Evolutionary conservation across 106 monocot species (phyloP).

Genomic region (Hemerocallis citrina): DNA sequence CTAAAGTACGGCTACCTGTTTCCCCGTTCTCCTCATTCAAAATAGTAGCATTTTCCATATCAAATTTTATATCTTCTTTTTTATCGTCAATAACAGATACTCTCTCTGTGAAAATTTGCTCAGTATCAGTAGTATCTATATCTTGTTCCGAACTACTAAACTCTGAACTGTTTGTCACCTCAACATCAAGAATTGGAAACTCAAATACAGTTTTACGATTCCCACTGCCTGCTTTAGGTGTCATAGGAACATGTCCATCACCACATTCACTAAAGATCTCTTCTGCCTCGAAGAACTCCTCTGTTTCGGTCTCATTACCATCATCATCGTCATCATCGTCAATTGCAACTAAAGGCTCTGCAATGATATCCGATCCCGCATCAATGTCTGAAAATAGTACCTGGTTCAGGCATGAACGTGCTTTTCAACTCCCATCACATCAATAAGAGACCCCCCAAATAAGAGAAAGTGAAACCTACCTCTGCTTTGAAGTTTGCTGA

Average conservation of each 20-base stretch:
- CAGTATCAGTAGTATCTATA: not conserved
- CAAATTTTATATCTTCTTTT: slow-evolving; percentile 3
- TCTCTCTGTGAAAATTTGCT: slow-evolving; percentile 3
- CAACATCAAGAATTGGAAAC: slow-evolving; percentile 18
- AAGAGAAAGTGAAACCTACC: slow-evolving; percentile 43
- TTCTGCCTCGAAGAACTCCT: slow-evolving; percentile 97
- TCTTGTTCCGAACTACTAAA: slow-evolving; percentile 3
- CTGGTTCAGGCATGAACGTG: slow-evolving; percentile 71
- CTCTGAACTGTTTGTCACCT: slow-evolving; percentile 17
- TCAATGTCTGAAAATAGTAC: slow-evolving; percentile 93
- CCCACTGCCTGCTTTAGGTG: slow-evolving; percentile 2
- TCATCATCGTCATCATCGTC: slow-evolving; percentile 45
- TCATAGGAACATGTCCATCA: slow-evolving; percentile 26
- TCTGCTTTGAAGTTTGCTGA: slow-evolving; percentile 78
- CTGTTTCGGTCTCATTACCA: slow-evolving; percentile 30
- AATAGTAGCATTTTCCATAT: not conserved
- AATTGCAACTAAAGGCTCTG: slow-evolving; percentile 11
- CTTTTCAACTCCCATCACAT: slow-evolving; percentile 29
- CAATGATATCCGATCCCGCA: slow-evolving; percentile 28
- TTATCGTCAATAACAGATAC: not conserved
- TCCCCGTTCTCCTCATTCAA: not conserved
- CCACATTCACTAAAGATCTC: slow-evolving; percentile 83
- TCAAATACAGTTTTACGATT: slow-evolving; percentile 23
- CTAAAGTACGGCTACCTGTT: not conserved
- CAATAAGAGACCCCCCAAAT: slow-evolving; percentile 6